Evolutionary conservation across 1,284 basidiomycete species (phyloP).

Genomic region (Cryptococcus neoformans): DNA sequence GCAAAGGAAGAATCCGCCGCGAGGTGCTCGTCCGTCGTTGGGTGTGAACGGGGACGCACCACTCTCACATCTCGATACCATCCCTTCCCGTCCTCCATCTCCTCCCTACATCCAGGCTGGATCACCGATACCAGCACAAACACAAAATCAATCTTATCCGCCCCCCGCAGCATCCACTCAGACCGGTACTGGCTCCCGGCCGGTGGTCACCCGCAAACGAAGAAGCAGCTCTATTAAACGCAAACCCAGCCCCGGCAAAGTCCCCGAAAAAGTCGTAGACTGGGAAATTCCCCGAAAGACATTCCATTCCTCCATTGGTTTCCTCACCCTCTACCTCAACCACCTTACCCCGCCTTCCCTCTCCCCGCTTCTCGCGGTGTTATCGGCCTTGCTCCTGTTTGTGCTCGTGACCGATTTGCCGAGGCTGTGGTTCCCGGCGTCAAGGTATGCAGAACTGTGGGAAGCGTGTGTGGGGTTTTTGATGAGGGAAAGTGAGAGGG

Average conservation of each 20-base stretch:
- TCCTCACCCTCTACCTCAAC: conserved; percentile 73
- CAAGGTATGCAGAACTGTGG: conserved; percentile 66
- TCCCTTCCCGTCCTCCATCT: no score
- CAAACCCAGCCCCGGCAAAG: conserved; percentile 44
- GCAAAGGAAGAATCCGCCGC: no score
- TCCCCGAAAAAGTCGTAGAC: conserved; percentile 45
- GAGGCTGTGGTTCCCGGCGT: conserved; percentile 62
- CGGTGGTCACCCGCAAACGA: conserved; percentile 27
- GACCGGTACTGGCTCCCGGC: conserved; percentile 19
- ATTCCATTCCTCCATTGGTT: conserved; percentile 90
- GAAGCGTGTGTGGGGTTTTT: conserved; percentile 78
- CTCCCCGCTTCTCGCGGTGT: conserved; percentile 59
- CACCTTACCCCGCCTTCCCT: conserved; percentile 48
- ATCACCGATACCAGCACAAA: no score
- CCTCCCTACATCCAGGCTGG: no score
- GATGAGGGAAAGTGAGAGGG: conserved; percentile 91
- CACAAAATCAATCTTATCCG: conserved; percentile 13
- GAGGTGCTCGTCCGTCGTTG: no score
- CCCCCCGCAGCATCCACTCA: conserved; percentile 37
- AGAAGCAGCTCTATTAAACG: conserved; percentile 34
- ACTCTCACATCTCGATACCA: no score
- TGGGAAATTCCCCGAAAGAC: conserved; percentile 86
- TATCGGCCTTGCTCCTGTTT: conserved; percentile 65
- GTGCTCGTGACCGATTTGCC: conserved; percentile 75
- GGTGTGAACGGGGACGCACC: no score